Conservation (phyloP, 1,139 yeast species). For the Protomyces inouyei region DNA sequence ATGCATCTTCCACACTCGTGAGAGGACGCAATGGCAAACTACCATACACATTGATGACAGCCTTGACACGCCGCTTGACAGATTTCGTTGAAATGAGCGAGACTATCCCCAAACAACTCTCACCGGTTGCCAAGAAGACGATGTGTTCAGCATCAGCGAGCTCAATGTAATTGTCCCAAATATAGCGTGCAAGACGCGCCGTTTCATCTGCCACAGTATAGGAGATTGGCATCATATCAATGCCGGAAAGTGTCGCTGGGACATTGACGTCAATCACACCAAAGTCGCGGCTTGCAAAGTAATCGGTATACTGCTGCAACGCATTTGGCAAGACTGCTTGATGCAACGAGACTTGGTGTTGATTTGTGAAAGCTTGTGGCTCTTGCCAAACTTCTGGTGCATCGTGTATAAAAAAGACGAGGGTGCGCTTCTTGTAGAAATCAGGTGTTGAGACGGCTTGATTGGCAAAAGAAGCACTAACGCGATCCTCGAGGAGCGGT, state of each 20-base stretch:
- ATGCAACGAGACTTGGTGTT: conserved; percentile 55
- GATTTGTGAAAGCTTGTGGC: conserved; percentile 72
- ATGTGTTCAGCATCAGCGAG: conserved; percentile 55
- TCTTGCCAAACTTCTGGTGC: conserved; percentile 93
- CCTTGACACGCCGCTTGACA: conserved; percentile 21
- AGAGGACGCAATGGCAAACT: conserved; percentile 6
- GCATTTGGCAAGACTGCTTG: conserved; percentile 66
- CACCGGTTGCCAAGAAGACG: conserved; percentile 84
- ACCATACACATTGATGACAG: conserved; percentile 22
- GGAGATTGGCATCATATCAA: conserved; percentile 36
- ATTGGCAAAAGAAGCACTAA: conserved; percentile 54
- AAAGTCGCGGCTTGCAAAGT: conserved; percentile 55
- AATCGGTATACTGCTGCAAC: conserved; percentile 52
- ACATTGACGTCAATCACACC: conserved; percentile 82
- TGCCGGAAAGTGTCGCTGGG: conserved; percentile 47
- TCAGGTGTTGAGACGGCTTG: conserved; percentile 60
- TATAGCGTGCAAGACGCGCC: conserved; percentile 68
- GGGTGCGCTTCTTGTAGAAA: conserved; percentile 57
- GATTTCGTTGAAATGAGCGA: conserved; percentile 52
- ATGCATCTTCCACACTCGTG: conserved; percentile 18
- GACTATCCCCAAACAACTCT: conserved; percentile 79
- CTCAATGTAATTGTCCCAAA: conserved; percentile 91
- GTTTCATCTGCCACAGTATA: conserved; percentile 60
- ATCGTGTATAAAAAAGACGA: conserved; percentile 75
- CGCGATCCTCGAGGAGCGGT: conserved; percentile 57